These are phyloP conservation scores for Lathyrus sativus DNA, from an alignment of 306 rosid species.

Conservation along the genomic window DNA sequence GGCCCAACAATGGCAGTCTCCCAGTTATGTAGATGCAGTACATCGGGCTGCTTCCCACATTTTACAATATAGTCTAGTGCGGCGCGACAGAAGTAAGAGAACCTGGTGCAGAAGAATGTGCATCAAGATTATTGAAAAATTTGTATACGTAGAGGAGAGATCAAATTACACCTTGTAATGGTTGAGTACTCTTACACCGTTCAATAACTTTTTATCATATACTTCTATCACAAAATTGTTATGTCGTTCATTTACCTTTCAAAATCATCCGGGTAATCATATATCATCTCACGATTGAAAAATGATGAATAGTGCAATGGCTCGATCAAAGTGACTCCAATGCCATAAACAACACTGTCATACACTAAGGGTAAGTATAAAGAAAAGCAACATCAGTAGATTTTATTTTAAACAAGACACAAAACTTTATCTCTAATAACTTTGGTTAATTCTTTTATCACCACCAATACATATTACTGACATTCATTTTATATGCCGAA, in stretches of 20 bases:
- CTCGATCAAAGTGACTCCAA: constrained; percentile 87
- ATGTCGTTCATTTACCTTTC: constrained; percentile 60
- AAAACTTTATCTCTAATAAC: constrained; percentile 32
- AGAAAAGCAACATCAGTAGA: constrained; percentile 38
- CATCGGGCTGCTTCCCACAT: constrained; percentile 85
- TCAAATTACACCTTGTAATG: not conserved
- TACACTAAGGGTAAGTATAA: constrained; percentile 40
- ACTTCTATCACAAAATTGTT: not conserved
- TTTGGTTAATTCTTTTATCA: constrained; percentile 11
- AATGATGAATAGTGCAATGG: constrained; percentile 65
- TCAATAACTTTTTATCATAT: not conserved
- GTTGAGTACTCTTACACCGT: not conserved
- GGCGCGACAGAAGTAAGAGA: constrained; percentile 91
- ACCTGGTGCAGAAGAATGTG: constrained; percentile 53
- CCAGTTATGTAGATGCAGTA: constrained; percentile 89
- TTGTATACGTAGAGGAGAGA: constrained; percentile 16
- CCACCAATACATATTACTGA: constrained; percentile 18
- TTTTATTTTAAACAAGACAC: constrained; percentile 21
- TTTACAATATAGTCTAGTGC: constrained; percentile 84
- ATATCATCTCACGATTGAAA: constrained; percentile 75
- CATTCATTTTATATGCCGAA: constrained; percentile 23
- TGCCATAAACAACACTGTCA: constrained; percentile 73
- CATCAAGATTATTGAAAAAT: constrained; percentile 33
- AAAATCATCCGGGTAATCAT: constrained; percentile 90
- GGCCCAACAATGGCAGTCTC: constrained; percentile 92